Conservation (phyloP, 495 filamentous ascomycete genomes). For the Evernia prunastri region DNA sequence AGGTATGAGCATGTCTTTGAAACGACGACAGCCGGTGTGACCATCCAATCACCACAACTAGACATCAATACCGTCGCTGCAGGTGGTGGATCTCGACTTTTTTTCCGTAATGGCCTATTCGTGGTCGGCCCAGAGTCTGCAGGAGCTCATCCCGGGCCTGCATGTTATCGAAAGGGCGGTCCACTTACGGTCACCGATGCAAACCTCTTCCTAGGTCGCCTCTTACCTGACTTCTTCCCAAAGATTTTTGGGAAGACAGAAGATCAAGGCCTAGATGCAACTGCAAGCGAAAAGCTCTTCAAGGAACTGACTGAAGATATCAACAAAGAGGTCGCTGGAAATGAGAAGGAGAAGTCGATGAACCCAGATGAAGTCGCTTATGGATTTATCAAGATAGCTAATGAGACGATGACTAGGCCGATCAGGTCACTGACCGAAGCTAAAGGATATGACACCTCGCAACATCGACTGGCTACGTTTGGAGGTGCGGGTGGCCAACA, state of each 20-base stretch:
- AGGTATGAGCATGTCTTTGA: conserved; percentile 96
- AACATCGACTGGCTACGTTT: conserved; percentile 84
- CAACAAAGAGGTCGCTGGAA: conserved; percentile 51
- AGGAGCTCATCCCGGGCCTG: conserved; percentile 86
- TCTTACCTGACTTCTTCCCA: conserved; percentile 92
- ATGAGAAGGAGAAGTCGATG: conserved; percentile 60
- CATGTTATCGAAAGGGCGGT: conserved; percentile 91
- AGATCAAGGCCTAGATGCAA: conserved; percentile 73
- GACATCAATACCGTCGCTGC: conserved; percentile 98
- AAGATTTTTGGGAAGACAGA: conserved; percentile 95
- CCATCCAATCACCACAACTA: conserved; percentile 89
- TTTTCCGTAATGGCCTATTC: conserved; percentile 88
- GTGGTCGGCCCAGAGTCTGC: conserved; percentile 96
- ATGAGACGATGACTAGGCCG: conserved; percentile 91
- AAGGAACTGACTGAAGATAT: conserved; percentile 71
- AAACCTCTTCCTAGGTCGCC: conserved; percentile 79
- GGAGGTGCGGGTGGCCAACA: conserved; percentile 95
- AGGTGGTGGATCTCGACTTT: conserved; percentile 82
- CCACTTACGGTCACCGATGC: conserved; percentile 92
- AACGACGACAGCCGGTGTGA: conserved; percentile 91
- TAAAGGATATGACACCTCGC: conserved; percentile 85
- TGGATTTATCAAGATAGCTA: conserved; percentile 86
- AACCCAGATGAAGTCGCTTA: conserved; percentile 83
- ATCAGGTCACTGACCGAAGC: conserved; percentile 91
- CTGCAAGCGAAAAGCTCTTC: conserved; percentile 71